Conservation (phyloP, 176 grass and related monocot species). For the Lolium perenne region DNA sequence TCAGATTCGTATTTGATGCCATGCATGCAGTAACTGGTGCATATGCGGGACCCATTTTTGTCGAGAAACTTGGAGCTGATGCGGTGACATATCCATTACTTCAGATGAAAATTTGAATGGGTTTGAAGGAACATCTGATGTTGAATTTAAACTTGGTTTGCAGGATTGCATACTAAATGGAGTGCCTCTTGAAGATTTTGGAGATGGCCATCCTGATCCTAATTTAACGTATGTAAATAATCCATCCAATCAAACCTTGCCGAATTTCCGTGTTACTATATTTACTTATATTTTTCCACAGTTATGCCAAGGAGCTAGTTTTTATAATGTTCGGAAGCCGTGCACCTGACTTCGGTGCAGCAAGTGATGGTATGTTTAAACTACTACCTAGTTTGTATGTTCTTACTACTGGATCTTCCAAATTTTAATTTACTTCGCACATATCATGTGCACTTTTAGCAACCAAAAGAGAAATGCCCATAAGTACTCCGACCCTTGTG, state of each 20-base stretch:
- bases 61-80: constrained; percentile 80
- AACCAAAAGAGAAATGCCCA: constrained; percentile 2
- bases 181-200: constrained; percentile 88
- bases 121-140: constrained; percentile 35
- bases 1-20: constrained; percentile 83
- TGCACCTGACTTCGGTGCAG: constrained; percentile 92
- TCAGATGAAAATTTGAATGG: neutral
- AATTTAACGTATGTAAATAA: constrained; percentile 81
- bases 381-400: neutral
- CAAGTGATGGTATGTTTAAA: constrained; percentile 84
- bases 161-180: constrained; percentile 88
- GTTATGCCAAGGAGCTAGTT: constrained; percentile 95
- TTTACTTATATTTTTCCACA: constrained; percentile 44
- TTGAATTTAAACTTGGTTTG: constrained; percentile 38
- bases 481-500: neutral
- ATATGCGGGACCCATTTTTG: constrained; percentile 93
- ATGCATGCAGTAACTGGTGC: constrained; percentile 96
- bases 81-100: constrained; percentile 52
- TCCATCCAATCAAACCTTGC: constrained; percentile 7
- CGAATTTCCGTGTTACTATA: neutral
- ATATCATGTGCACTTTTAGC: neutral
- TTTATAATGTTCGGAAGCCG: constrained; percentile 68
- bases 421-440: constrained; percentile 17
- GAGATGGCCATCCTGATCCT: constrained; percentile 87
- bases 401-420: constrained; percentile 28